Evolutionary conservation across 495 filamentous ascomycete species (phyloP).

Genomic region (Neurospora pannonica): DNA sequence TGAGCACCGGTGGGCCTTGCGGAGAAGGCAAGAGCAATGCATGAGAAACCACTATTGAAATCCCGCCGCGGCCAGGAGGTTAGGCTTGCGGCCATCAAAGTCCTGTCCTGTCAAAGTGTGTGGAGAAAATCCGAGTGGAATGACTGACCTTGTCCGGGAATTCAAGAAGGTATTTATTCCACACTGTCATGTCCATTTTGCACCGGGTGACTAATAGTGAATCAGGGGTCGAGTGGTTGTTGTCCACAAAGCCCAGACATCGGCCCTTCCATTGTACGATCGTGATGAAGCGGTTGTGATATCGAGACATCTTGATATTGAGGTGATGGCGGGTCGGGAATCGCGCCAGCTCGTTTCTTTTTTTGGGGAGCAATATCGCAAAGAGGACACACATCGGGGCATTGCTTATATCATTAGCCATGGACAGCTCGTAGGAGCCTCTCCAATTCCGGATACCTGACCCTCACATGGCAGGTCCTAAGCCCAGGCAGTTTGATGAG

Average conservation of each 20-base stretch:
- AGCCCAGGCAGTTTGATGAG: background rate
- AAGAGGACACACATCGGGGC: background rate
- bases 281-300: background rate
- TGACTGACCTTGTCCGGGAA: background rate
- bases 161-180: background rate
- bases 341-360: background rate
- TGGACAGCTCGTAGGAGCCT: background rate
- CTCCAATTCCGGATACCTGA: background rate
- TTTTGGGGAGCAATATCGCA: background rate
- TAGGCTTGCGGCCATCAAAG: background rate
- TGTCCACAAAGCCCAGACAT: background rate
- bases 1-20: background rate
- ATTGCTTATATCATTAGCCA: background rate
- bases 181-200: background rate
- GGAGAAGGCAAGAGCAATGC: background rate
- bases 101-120: background rate
- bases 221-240: background rate
- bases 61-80: background rate
- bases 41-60: background rate
- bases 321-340: background rate
- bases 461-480: background rate
- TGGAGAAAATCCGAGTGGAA: background rate
- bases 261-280: background rate
- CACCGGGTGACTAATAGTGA: background rate
- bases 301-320: background rate